Percentiles rank a stretch among this genome's conserved stretches.
These are phyloP conservation scores for Phytopythium helicoides DNA, from an alignment of 352 stramenopile genomes.

Conservation along the genomic window DNA sequence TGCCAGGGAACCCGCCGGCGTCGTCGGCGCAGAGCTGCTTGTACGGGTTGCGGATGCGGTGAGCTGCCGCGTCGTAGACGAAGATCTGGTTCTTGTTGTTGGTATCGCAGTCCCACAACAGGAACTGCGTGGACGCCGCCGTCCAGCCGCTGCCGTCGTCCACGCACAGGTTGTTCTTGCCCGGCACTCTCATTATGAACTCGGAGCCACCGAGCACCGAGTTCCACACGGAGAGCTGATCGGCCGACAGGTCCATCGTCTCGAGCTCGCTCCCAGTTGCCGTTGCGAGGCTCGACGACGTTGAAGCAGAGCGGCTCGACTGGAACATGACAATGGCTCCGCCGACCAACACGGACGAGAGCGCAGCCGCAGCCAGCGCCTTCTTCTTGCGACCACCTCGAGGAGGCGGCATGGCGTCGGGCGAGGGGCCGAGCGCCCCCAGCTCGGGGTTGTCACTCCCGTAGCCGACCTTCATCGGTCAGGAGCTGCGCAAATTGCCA, in stretches of 20 bases:
- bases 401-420: no score
- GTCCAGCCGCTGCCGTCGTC: constrained; percentile 20
- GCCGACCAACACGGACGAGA: constrained; percentile 2
- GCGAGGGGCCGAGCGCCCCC: no score
- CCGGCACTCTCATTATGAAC: constrained; percentile 22
- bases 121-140: constrained; percentile 11
- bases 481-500: neutral
- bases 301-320: neutral
- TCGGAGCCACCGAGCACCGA: constrained; percentile 13
- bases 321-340: constrained; percentile 1
- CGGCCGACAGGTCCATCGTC: constrained; percentile 1
- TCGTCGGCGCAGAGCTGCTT: constrained; percentile 5
- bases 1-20: constrained; percentile 4
- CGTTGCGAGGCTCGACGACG: neutral
- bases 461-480: constrained; percentile 13
- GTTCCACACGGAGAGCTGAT: constrained; percentile 15
- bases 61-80: constrained; percentile 16
- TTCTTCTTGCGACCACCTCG: neutral
- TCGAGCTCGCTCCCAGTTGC: neutral
- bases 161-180: constrained; percentile 26
- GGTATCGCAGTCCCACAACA: constrained; percentile 13
- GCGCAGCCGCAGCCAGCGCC: neutral
- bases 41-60: constrained; percentile 8
- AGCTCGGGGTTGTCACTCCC: constrained; percentile 8
- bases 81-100: constrained; percentile 23